Base-by-base conservation (phyloP, 352 stramenopile species). In the Phytophthora aleatoria region DNA sequence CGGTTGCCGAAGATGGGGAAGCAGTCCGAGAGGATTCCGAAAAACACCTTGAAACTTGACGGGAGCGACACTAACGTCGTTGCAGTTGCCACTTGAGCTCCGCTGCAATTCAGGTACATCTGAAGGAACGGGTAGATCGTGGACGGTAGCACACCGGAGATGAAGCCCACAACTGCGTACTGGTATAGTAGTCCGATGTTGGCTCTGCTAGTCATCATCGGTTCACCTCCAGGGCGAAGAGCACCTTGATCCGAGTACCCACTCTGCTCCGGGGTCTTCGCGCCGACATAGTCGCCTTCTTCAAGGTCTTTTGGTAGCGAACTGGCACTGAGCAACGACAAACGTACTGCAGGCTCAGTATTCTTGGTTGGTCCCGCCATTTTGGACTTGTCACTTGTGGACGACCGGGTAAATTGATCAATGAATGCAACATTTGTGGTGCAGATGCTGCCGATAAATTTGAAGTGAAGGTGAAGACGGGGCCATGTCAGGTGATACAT, bases 261-360 rank as follows among this genome's bases (percentile, higher is more conserved):
- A 54, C 42, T 66, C 15, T 71, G 50, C 20, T 81, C 71, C 3
- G 69, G 73, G 9, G 64, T 76, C 45, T 76, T 76, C 4, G 33
- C 39, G 3, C 53, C 59, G 3, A 60, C 42, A 47, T 61, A 73
- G 33, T 51, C 59, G 28, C 64, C 64, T 44, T 70, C 64, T 44
- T 72, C 57, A 15, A 72, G 44, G 39, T 69, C 62, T 54, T 75
- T 71, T 16, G 47, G 47, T 13, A 61, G 43, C 2, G 55, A 64
- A 28, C 15, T 65, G 3, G 41, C 52, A 35, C 63, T 72, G 26
- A 57, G 52, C n/a, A 72, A 61, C 13, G 68, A 76, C 42, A 76
- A 55, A 3, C 68, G 68, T 2, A 48, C 41, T 27, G 58, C 64
- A 48, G 48, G 10, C 33, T 68, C 64, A 5, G 53, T 8, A 24